Base-by-base conservation (phyloP, 805 yeast species). In the Wickerhamomyces queroliae region DNA sequence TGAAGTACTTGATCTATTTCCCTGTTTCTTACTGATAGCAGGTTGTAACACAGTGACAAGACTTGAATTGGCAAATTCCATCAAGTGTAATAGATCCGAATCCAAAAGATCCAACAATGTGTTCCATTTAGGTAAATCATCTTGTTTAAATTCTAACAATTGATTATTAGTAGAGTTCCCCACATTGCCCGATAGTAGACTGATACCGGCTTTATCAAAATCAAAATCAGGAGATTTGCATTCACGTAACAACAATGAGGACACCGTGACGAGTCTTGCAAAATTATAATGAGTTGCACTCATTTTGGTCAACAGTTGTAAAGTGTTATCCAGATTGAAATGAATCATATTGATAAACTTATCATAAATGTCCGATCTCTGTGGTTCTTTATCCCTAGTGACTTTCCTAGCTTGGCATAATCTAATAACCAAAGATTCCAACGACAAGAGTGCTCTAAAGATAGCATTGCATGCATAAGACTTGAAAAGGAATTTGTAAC, bases 401-500 rank as follows among this genome's bases (percentile, higher is more conserved):
- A 43, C 33, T 17, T 41, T 34, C 21, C 45, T 45, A n/a, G 51
- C 44, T 21, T 55, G 60, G 1, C 44, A 23, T 11, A 50, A 15
- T 39, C 50, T 47, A 3, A 49, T 35, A 15, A 32, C 27, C 2
- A 47, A 4, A 0, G 46, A 35, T 3, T 38, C 30, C 8, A 45
- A 27, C 21, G 47, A 38, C 16, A 53, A 17, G 6, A 44, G 24
- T 2, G 53, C 38, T 27, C 39, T 50, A 1, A 38, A 33, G 2
- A 49, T 27, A 1, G 53, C 44, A 17, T 13, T 31, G n/a, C 37
- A 39, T 0, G 51, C 45, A 6, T 39, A 12, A 17, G 80, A 77
- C 39, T 66, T 72, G 24, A 76, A 36, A 9, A 67, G 50, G 35
- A 64, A 56, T 33, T 64, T 72, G 3, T 69, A 63, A 0, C 70